phyloP scores from a whole-genome alignment of 441 rosid genomes.

The Pelargonium myrrhifolium region DNA sequence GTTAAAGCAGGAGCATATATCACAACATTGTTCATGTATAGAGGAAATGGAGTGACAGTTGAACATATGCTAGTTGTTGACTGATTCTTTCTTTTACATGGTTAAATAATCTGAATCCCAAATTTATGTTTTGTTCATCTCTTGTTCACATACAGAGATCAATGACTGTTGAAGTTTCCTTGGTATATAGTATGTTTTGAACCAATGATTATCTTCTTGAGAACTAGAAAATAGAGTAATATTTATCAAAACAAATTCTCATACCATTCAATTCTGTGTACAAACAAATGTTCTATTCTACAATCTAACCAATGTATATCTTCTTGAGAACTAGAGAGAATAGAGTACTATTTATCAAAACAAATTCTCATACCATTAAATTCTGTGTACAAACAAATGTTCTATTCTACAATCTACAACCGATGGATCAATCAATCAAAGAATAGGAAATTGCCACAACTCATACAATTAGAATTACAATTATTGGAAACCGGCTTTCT shows the following conservation, averaged over 20 bases:
- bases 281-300: too few species aligned
- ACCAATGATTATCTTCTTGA: too few species aligned
- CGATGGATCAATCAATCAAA: slow-evolving; percentile 14
- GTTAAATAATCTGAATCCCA: background rate
- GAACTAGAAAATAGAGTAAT: too few species aligned
- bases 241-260: slow-evolving; percentile 5
- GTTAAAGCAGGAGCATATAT: background rate
- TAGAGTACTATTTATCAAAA: background rate
- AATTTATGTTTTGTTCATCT: too few species aligned
- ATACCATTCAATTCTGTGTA: too few species aligned
- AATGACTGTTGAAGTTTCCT: too few species aligned
- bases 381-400: background rate
- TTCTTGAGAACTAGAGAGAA: too few species aligned
- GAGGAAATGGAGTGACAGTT: background rate
- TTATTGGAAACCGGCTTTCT: background rate
- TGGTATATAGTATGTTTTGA: too few species aligned
- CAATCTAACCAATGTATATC: too few species aligned
- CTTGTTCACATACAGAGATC: too few species aligned
- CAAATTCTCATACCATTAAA: background rate
- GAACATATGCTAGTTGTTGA: background rate
- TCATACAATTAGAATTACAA: slow-evolving; percentile 3
- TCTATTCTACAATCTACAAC: slow-evolving; percentile 7
- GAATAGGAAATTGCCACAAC: background rate
- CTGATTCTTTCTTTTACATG: background rate
- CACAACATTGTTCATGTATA: background rate